These are phyloP conservation scores for Passiflora organensis DNA, from an alignment of 345 rosid species.

Conservation along the genomic window DNA sequence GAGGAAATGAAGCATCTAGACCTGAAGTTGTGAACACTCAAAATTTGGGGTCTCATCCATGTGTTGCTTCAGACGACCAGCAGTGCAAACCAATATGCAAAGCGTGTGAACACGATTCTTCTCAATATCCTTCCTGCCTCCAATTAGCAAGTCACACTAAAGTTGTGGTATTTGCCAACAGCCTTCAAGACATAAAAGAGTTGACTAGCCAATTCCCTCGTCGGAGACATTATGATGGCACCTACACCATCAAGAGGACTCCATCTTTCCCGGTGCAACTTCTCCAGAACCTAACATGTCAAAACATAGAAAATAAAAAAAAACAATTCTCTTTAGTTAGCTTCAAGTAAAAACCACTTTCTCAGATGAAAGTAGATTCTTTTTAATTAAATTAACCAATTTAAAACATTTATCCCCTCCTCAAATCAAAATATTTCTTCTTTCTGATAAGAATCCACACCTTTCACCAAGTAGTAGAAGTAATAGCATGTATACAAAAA, in stretches of 20 bases:
- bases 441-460: too few species aligned
- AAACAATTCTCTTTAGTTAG: too few species aligned
- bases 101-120: conserved; percentile 74
- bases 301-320: too few species aligned
- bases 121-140: conserved; percentile 87
- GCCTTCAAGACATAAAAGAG: conserved; percentile 65
- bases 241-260: conserved; percentile 90
- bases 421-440: too few species aligned
- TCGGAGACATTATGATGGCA: conserved; percentile 82
- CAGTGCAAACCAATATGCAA: conserved; percentile 83
- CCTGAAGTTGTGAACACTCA: conserved; percentile 94
- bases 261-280: conserved; percentile 78
- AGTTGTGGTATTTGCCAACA: conserved; percentile 72
- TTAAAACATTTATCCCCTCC: too few species aligned
- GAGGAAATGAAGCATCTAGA: conserved; percentile 23
- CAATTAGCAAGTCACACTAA: conserved; percentile 87
- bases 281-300: conserved; percentile 61
- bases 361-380: too few species aligned
- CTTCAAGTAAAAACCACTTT: too few species aligned
- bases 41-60: conserved; percentile 95
- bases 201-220: conserved; percentile 82
- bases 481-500: too few species aligned
- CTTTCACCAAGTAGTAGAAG: too few species aligned
- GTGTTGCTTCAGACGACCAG: conserved; percentile 94
- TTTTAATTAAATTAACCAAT: too few species aligned